Base-by-base conservation (phyloP, 306 rosid species). In the Rosa rugosa region DNA sequence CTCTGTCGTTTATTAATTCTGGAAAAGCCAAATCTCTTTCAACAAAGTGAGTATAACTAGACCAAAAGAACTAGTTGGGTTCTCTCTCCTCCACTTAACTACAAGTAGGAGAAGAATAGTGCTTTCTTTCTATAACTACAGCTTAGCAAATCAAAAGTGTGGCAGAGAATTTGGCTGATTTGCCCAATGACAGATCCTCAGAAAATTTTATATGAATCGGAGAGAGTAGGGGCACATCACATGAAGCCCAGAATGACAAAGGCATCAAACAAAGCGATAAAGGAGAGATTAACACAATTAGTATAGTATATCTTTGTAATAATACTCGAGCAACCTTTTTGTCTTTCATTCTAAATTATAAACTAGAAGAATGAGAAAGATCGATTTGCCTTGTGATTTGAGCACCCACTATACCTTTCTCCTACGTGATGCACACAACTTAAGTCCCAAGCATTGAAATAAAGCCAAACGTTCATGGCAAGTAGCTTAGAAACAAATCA, bases 181-280 rank as follows among this genome's bases (percentile, higher is more conserved):
- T 40, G 23, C 71, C 63, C 60, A 72, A 66, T 59, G 72, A 73
- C 60, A 78, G 74, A 44, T 73, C 45, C 25, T 41, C 47, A 3
- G 46, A 38, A 49, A 38, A 12, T 5, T 63, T 57, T 42, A 20
- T 63, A 41, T 18, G 18, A 10, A 27, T 14, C 23, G 16, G 64
- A 25, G 36, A 8, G 67, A 66, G 6, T n/a, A 42, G 8, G 3
- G 11, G 46, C 71, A 60, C 62, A 49, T 71, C 67, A 73, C 69
- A 74, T 66, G 75, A 56, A 46, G n/a, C 27, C 64, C 56, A 68
- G 73, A 60, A 77, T 11, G 64, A 4, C 11, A 31, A 62, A 56
- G 71, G 74, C 20, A 80, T 59, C 84, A 77, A 73, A 34, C 41
- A 68, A 80, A 84, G 84, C 60, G 70, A 42, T 49, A 67, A 65